Evolutionary conservation across 805 yeast species (phyloP), one percentile per base, ranked within the genome.

Genomic region (Cyberlindnera petersonii): DNA sequence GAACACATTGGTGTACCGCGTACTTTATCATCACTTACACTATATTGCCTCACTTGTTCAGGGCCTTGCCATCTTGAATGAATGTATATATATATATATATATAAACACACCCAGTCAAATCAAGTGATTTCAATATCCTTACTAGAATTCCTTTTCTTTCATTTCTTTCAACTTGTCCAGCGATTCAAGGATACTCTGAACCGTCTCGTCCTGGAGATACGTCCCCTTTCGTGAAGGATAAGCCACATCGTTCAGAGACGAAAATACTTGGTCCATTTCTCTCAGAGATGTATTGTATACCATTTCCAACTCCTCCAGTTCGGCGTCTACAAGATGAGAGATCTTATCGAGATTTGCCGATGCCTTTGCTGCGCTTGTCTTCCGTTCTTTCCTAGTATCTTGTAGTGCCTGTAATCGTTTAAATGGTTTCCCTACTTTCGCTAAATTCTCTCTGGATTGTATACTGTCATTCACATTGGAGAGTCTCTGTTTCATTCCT

Each of bases 301-400:
- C 46, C 17, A 56, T 58, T 3, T 65, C 53, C 9, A 45, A 23
- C 6, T 24, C 26, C 5, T 40, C 23, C 11, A 60, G 19, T 24
- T 64, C 66, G 0, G 44, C 32, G 5, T 50, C 60, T 6, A 69
- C 21, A 0, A 61, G 50, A 1, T 48, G 33, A n/a, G 58, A 50
- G 20, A 72, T 42, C 6, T 33, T 35, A 1, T 41, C 44, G 45
- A 71, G 46, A 10, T 55, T 35, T 14, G 17, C 18, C 17, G 16
- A 6, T 9, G 24, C 39, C 16, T 34, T 31, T n/a, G 15, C 13
- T 2, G 39, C 39, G n/a, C 15, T 19, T 22, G 24, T 10, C 24
- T 20, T 29, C 24, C 19, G 28, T 16, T 32, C 16, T 16, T 16
- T 17, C 21, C 18, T 10, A 3, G 5, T 14, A 7, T 6, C 13